phyloP scores from a whole-genome alignment of 2,329 filamentous ascomycete genomes.

The Talaromyces sp. region DNA sequence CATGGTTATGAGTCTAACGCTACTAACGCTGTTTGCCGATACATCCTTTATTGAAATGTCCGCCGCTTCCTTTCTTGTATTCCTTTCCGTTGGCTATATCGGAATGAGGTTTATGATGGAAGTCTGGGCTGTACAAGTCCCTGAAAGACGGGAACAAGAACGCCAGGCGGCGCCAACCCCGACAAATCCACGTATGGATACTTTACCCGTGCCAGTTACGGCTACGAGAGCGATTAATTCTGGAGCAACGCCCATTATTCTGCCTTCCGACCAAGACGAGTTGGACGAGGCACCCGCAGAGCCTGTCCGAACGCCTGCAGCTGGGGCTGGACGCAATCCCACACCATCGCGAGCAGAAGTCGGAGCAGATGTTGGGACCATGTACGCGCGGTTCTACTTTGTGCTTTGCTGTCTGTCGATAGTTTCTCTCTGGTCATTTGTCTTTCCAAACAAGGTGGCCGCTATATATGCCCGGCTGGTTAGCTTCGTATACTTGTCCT shows the following conservation, averaged over 20 bases:
- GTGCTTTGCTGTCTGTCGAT: slow-evolving; percentile 54
- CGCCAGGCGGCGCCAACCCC: slow-evolving; percentile 22
- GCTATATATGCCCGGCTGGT: slow-evolving; percentile 58
- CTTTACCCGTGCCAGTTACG: slow-evolving; percentile 49
- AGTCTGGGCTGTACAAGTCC: slow-evolving; percentile 59
- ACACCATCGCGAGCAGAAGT: slow-evolving; percentile 29
- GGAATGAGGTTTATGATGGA: slow-evolving; percentile 63
- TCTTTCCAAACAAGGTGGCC: slow-evolving; percentile 50
- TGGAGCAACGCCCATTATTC: slow-evolving; percentile 52
- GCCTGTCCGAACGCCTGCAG: slow-evolving; percentile 22
- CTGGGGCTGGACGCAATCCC: slow-evolving; percentile 12
- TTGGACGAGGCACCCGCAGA: slow-evolving; percentile 33
- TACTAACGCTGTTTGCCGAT: slow-evolving; percentile 52
- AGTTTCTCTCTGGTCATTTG: slow-evolving; percentile 54
- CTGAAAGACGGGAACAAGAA: slow-evolving; percentile 33
- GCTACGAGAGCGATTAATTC: slow-evolving; percentile 38
- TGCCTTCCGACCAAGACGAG: slow-evolving; percentile 55
- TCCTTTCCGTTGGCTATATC: slow-evolving; percentile 57
- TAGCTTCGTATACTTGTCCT: slow-evolving; percentile 72
- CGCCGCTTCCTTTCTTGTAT: slow-evolving; percentile 53
- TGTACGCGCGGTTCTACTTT: slow-evolving; percentile 60
- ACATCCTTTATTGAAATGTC: slow-evolving; percentile 53
- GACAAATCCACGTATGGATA: slow-evolving; percentile 25
- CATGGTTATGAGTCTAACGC: slow-evolving; percentile 52
- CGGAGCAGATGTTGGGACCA: slow-evolving; percentile 49